Evolutionary conservation across 495 filamentous ascomycete genomes (phyloP), one percentile per base, ranked within the genome.

Genomic region (Tuber borchii): DNA sequence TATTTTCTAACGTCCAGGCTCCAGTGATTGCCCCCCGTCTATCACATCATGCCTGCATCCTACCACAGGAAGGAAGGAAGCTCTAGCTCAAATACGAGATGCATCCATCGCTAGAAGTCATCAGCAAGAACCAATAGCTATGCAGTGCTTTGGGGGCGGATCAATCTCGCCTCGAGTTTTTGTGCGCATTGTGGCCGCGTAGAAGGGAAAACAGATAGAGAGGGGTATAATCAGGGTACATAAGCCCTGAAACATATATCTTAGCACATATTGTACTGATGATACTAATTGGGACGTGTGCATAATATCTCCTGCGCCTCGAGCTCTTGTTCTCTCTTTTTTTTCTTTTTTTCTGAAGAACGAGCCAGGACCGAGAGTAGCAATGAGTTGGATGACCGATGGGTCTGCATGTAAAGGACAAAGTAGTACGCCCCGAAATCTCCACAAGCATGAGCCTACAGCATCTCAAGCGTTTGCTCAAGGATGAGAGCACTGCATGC

Each of bases 61-160:
- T 12, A 10, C 56, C 12, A 17, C 14, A 17, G 14, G 56, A 65
- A 65, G 56, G 56, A 34, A 34, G 56, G 3, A 65, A 65, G 56
- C 56, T 31, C 34, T 65, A 14, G 56, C 56, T 34, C 56, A 65
- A 65, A 65, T 65, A 65, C 56, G 56, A 65, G 56, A 65, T 65
- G 56, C 56, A 31, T 65, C 10, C 56, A 31, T 65, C 56, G 12
- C n/a, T 65, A 65, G n/a, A 65, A 34, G 12, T 65, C n/a, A 14
- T 4, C 56, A 65, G 56, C 26, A 65, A 65, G 56, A 16, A 31
- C 26, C 14, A 14, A 26, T 65, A 65, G n/a, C 31, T 65, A 17
- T 65, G 56, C 56, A 65, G 56, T 14, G 12, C 26, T 31, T 65
- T 65, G 56, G 56, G 56, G 56, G 56, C 56, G 56, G 34, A 37